Evolutionary conservation across 495 filamentous ascomycete genomes (phyloP).

Genomic region (Evansstolkia leycettana): DNA sequence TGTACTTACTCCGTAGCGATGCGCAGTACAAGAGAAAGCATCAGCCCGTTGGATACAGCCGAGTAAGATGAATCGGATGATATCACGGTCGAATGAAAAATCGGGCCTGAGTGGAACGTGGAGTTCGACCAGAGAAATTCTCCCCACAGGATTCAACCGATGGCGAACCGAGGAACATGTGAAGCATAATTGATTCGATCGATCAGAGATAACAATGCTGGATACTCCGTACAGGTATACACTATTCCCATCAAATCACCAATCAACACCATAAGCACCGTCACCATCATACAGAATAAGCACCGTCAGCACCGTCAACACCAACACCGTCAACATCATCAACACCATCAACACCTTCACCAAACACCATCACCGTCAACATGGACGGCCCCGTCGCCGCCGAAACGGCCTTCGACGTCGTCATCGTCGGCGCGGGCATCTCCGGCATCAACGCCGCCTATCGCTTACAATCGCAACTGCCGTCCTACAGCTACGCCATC

Average conservation of each 20-base stretch:
- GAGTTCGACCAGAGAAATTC: too few species aligned
- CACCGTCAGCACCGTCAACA: slow-evolving; percentile 13
- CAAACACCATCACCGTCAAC: not conserved
- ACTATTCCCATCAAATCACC: too few species aligned
- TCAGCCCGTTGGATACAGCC: too few species aligned
- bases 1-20: too few species aligned
- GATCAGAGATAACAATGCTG: too few species aligned
- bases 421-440: slow-evolving; percentile 53
- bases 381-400: slow-evolving; percentile 4
- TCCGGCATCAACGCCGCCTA: slow-evolving; percentile 59
- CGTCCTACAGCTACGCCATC: slow-evolving; percentile 44
- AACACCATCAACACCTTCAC: slow-evolving; percentile 1
- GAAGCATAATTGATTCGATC: too few species aligned
- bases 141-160: too few species aligned
- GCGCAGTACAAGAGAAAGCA: too few species aligned
- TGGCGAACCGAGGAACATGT: too few species aligned
- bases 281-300: not conserved
- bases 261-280: too few species aligned
- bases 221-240: too few species aligned
- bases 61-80: too few species aligned
- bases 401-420: slow-evolving; percentile 37
- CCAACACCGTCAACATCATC: slow-evolving; percentile 1
- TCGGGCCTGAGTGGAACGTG: not conserved
- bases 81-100: not conserved
- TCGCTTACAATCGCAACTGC: slow-evolving; percentile 46